These are phyloP conservation scores for Lyophyllum shimeji DNA, from an alignment of 768 basidiomycete species.

Conservation along the genomic window DNA sequence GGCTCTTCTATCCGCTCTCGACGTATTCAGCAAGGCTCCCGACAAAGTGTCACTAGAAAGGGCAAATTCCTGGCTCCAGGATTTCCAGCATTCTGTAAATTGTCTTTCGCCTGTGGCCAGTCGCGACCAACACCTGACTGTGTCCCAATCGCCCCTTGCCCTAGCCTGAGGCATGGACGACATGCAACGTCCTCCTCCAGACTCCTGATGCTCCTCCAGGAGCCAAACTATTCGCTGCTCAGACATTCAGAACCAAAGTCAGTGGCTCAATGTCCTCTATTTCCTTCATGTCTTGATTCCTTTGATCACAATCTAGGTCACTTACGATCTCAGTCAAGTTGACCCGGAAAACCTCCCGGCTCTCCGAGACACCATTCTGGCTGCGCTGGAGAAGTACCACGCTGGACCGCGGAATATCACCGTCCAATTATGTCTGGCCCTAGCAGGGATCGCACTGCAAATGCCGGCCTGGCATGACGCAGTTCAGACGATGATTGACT, in stretches of 20 bases:
- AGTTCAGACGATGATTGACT: constrained; percentile 77
- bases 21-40: constrained; percentile 78
- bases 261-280: constrained; percentile 24
- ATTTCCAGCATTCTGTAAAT: constrained; percentile 99
- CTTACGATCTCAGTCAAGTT: constrained; percentile 92
- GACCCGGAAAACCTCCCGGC: constrained; percentile 66
- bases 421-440: constrained; percentile 85
- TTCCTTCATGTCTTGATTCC: constrained; percentile 25
- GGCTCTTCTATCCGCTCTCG: constrained; percentile 71
- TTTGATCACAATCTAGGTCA: constrained; percentile 62
- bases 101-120: constrained; percentile 71
- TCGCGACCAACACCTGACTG: constrained; percentile 61
- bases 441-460: constrained; percentile 90
- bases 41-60: constrained; percentile 80
- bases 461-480: constrained; percentile 82
- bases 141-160: constrained; percentile 56
- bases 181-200: constrained; percentile 88
- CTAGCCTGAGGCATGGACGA: constrained; percentile 96
- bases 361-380: constrained; percentile 85
- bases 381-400: constrained; percentile 71
- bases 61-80: constrained; percentile 95
- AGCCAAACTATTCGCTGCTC: constrained; percentile 92
- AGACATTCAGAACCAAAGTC: constrained; percentile 95
- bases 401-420: constrained; percentile 81
- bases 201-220: constrained; percentile 74